phyloP scores from a whole-genome alignment of 2,329 filamentous ascomycete species.

The Penicillium olsonii region DNA sequence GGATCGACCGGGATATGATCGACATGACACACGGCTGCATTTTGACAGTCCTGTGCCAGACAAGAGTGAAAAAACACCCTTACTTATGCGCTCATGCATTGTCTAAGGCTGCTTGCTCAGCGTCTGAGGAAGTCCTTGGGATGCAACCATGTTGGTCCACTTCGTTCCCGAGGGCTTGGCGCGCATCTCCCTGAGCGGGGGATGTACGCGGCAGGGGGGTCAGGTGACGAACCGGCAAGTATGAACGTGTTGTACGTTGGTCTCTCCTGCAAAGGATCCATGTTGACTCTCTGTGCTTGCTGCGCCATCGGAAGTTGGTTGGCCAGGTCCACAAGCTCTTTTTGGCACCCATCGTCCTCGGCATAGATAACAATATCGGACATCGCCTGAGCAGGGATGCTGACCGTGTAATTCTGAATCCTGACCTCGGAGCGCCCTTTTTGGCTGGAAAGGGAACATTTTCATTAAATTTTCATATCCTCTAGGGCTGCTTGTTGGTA shows the following conservation, averaged over 20 bases:
- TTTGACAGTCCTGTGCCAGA: not conserved
- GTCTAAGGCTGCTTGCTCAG: not conserved
- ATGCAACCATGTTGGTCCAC: no score
- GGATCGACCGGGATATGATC: not conserved
- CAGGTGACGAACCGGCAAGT: constrained; percentile 54
- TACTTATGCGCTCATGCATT: not conserved
- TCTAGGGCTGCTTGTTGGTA: no score
- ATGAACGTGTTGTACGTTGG: constrained; percentile 85
- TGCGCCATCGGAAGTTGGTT: constrained; percentile 73
- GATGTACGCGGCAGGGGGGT: not conserved
- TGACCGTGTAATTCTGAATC: no score
- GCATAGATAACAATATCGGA: constrained; percentile 95
- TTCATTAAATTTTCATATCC: no score
- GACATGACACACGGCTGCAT: not conserved
- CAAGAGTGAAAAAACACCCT: not conserved
- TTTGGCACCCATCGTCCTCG: constrained; percentile 63
- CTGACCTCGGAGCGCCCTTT: no score
- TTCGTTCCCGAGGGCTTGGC: not conserved
- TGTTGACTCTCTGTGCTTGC: constrained; percentile 68
- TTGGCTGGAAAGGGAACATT: no score
- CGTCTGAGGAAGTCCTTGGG: not conserved
- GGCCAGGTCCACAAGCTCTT: constrained; percentile 66
- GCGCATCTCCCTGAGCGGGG: no score
- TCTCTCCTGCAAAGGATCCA: constrained; percentile 57
- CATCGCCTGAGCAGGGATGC: no score